Evolutionary conservation across 2,329 filamentous ascomycete species (phyloP).

Genomic region (Pochonia chlamydosporia): DNA sequence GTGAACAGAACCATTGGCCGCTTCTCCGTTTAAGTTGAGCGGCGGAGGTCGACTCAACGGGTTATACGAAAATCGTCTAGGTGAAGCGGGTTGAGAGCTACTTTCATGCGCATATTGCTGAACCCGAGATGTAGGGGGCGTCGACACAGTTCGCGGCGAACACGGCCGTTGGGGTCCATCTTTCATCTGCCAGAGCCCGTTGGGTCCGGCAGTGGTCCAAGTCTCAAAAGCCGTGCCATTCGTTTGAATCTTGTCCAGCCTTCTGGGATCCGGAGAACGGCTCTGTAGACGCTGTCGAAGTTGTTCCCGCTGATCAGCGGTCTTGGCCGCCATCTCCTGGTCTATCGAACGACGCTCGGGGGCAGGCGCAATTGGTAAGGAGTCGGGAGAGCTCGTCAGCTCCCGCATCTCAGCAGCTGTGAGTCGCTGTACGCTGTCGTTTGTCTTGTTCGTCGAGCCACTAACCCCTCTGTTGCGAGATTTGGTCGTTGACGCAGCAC

Average conservation of each 20-base stretch:
- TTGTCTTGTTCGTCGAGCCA: constrained; percentile 23
- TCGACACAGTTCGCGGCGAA: constrained; percentile 41
- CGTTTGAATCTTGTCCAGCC: constrained; percentile 10
- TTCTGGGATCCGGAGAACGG: not conserved
- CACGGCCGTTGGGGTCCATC: constrained; percentile 25
- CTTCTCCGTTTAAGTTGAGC: constrained; percentile 36
- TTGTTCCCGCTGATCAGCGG: constrained; percentile 21
- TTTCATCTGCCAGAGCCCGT: constrained; percentile 10
- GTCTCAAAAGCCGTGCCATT: constrained; percentile 21
- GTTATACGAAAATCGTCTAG: constrained; percentile 46
- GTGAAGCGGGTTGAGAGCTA: constrained; percentile 22
- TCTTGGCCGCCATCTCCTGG: constrained; percentile 24
- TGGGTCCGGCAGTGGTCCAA: constrained; percentile 7
- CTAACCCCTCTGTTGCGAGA: constrained; percentile 19
- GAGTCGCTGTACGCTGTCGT: constrained; percentile 45
- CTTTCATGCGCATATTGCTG: constrained; percentile 18
- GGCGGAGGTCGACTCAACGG: constrained; percentile 36
- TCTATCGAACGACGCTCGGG: constrained; percentile 22
- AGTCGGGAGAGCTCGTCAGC: constrained; percentile 50
- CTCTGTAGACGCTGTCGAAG: not conserved
- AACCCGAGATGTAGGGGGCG: constrained; percentile 42
- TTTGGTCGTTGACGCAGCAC: constrained; percentile 5
- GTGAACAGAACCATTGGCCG: constrained; percentile 9
- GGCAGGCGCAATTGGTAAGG: constrained; percentile 46
- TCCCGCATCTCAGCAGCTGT: constrained; percentile 55